Evolutionary conservation across 169 alveolate species (phyloP).

Genomic region (Eimeria zaria): DNA sequence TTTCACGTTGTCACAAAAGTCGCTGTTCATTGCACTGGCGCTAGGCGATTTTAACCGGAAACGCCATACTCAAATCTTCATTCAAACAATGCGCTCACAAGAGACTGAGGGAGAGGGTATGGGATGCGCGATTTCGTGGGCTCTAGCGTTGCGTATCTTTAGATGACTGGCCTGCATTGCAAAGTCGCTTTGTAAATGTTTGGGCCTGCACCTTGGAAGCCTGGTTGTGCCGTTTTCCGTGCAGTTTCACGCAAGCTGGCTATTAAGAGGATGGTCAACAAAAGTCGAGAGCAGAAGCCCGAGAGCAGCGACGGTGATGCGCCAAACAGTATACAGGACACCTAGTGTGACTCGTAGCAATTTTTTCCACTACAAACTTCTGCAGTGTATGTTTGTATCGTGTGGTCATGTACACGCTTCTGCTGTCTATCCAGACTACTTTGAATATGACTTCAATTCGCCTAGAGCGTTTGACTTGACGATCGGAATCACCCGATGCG

Average conservation of each 20-base stretch:
- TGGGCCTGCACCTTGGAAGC: background rate
- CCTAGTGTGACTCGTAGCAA: background rate
- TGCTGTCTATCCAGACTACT: constrained; percentile 13
- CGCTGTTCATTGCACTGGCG: constrained; percentile 70
- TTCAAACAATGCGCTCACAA: constrained; percentile 63
- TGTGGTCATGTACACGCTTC: background rate
- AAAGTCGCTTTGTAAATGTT: background rate
- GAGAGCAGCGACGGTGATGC: constrained; percentile 67
- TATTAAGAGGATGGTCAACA: constrained; percentile 67
- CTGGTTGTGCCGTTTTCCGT: background rate
- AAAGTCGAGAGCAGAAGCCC: constrained; percentile 60
- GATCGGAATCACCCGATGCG: constrained; percentile 53
- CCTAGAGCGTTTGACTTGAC: constrained; percentile 63
- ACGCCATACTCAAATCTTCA: constrained; percentile 60
- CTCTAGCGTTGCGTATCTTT: background rate
- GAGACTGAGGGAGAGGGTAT: constrained; percentile 68
- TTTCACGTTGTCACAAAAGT: constrained; percentile 69
- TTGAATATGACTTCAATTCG: constrained; percentile 64
- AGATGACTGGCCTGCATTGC: background rate
- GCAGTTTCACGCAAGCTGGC: constrained; percentile 71
- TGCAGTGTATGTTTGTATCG: background rate
- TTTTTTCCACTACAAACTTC: background rate
- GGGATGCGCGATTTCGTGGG: background rate
- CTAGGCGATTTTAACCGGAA: constrained; percentile 62
- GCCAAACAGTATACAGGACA: background rate